A percentile compares a stretch with the other conserved stretches of the same genome.
Evolutionary conservation across 2,329 filamentous ascomycete genomes (phyloP).

Genomic region (Pestalotiopsis sp.): DNA sequence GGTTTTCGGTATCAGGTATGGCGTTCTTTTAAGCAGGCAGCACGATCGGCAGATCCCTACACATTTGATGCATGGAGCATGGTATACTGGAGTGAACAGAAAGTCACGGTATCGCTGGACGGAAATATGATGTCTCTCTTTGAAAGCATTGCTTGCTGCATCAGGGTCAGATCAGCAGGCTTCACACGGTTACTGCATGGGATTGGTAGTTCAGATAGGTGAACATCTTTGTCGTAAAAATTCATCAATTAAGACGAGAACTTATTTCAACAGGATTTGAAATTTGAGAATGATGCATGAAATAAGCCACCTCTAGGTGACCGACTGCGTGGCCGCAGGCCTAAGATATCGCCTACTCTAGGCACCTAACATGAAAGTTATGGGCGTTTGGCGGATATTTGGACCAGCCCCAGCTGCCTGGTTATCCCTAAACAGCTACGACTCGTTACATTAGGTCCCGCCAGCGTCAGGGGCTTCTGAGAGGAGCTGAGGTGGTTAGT

Average conservation of each 20-base stretch:
- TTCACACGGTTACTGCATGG: not conserved
- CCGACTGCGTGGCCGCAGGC: too few species aligned
- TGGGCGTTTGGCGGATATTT: not conserved
- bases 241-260: not conserved
- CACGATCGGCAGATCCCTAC: not conserved
- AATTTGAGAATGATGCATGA: not conserved
- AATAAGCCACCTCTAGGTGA: not conserved
- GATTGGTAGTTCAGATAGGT: not conserved
- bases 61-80: not conserved
- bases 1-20: not conserved
- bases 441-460: not conserved
- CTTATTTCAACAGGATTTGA: not conserved
- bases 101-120: not conserved
- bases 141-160: not conserved
- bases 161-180: not conserved
- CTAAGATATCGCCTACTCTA: not conserved
- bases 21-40: conserved; percentile 2
- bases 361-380: not conserved
- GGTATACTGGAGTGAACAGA: not conserved
- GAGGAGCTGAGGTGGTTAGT: not conserved
- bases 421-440: not conserved
- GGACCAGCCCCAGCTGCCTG: not conserved
- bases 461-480: not conserved
- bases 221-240: not conserved
- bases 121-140: not conserved